Conservation (phyloP, 176 grass and related monocot genomes). For the Microstegium vimineum region DNA sequence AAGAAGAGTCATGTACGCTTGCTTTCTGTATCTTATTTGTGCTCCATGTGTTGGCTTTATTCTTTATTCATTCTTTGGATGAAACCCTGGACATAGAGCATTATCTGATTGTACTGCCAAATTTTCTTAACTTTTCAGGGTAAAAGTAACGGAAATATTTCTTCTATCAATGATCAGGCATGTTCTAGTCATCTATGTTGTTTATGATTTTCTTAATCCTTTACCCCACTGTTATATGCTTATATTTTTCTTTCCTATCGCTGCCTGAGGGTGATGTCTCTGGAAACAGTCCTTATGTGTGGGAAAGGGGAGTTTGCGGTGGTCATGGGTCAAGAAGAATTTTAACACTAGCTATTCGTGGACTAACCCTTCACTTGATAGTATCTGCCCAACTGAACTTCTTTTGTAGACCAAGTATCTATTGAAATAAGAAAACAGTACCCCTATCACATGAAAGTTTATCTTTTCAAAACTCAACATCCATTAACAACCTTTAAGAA, state of each 20-base stretch:
- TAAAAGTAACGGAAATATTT: slow-evolving; percentile 51
- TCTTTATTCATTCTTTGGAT: background rate
- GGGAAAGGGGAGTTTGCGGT: background rate
- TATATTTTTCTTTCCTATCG: background rate
- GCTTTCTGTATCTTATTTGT: background rate
- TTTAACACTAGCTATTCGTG: background rate
- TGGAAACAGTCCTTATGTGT: background rate
- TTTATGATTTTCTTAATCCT: background rate
- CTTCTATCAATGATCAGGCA: slow-evolving; percentile 40
- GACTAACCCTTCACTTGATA: background rate
- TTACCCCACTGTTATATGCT: background rate
- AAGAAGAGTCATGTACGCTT: slow-evolving; percentile 53
- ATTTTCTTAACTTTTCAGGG: slow-evolving; percentile 38
- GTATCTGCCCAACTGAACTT: background rate
- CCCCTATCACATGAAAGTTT: background rate
- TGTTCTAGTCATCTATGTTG: slow-evolving; percentile 7
- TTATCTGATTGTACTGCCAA: slow-evolving; percentile 20
- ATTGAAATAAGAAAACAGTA: background rate
- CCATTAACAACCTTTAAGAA: background rate
- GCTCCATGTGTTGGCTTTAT: background rate
- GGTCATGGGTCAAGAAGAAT: background rate
- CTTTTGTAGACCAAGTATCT: background rate
- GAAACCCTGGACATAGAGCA: background rate
- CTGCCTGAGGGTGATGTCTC: background rate
- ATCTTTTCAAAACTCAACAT: background rate